A percentile compares a stretch with the other conserved stretches of the same genome.
Evolutionary conservation across 768 basidiomycete species (phyloP).

Genomic region (Panaeolus papilionaceus): DNA sequence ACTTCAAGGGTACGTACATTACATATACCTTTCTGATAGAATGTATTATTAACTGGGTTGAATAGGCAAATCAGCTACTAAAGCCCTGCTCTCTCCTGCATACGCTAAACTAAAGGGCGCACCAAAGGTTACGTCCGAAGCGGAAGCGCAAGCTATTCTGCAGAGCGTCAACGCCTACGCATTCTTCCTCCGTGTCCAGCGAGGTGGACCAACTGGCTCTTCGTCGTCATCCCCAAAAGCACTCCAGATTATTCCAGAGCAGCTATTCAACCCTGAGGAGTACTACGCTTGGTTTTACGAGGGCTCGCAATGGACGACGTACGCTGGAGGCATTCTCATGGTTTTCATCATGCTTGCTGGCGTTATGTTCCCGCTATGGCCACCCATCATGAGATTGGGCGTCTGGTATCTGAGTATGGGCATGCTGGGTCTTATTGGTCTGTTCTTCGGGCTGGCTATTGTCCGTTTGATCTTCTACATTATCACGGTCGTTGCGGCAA

Average conservation of each 20-base stretch:
- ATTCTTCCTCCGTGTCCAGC: constrained; percentile 93
- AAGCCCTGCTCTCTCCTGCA: constrained; percentile 91
- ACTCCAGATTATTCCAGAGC: constrained; percentile 82
- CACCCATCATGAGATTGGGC: constrained; percentile 87
- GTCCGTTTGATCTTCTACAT: constrained; percentile 93
- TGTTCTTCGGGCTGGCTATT: constrained; percentile 91
- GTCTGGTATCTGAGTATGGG: constrained; percentile 95
- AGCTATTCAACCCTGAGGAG: constrained; percentile 75
- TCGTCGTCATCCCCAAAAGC: constrained; percentile 79
- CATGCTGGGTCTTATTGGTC: constrained; percentile 85
- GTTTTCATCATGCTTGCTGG: constrained; percentile 93
- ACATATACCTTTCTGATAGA: background rate
- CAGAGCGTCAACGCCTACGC: constrained; percentile 78
- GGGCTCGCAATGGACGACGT: constrained; percentile 91
- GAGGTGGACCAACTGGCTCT: constrained; percentile 68
- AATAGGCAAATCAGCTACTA: constrained; percentile 90
- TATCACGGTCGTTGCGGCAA: constrained; percentile 84
- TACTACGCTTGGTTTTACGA: constrained; percentile 99
- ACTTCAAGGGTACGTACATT: constrained; percentile 86
- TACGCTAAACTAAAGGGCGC: constrained; percentile 87
- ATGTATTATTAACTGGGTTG: constrained; percentile 15
- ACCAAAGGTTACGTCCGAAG: constrained; percentile 74
- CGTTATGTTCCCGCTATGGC: constrained; percentile 99
- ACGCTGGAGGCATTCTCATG: constrained; percentile 90
- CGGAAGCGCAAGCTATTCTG: constrained; percentile 75